Percentiles rank a stretch among this genome's conserved stretches.
phyloP scores from a whole-genome alignment of 768 basidiomycete species.

The Panellus pusillus region DNA sequence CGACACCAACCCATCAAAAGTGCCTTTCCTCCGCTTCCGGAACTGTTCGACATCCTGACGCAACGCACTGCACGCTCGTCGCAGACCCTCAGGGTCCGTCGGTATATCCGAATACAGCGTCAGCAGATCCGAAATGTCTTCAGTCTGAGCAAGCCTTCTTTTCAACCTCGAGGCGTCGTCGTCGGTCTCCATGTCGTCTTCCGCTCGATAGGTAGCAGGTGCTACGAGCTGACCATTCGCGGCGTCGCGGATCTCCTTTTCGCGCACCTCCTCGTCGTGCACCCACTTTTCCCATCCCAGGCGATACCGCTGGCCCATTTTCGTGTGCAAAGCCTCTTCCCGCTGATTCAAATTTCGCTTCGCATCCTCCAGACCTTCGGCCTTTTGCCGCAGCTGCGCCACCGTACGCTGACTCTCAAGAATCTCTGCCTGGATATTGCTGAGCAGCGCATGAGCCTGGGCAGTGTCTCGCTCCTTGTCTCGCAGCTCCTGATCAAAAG shows the following conservation, averaged over 20 bases:
- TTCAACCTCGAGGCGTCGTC: conserved; percentile 56
- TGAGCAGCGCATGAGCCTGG: conserved; percentile 84
- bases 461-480: conserved; percentile 90
- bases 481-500: conserved; percentile 89
- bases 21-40: conserved; percentile 64
- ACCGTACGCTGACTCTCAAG: conserved; percentile 80
- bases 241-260: conserved; percentile 63
- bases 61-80: conserved; percentile 56
- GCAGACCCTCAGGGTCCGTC: conserved; percentile 53
- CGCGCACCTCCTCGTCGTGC: conserved; percentile 78
- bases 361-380: conserved; percentile 63
- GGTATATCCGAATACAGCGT: conserved; percentile 59
- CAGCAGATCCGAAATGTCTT: conserved; percentile 66
- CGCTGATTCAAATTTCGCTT: conserved; percentile 59
- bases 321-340: conserved; percentile 63
- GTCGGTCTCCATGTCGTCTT: conserved; percentile 46
- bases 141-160: conserved; percentile 48
- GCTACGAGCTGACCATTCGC: conserved; percentile 56
- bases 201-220: conserved; percentile 46
- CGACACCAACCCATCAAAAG: conserved; percentile 74
- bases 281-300: conserved; percentile 94
- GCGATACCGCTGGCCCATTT: conserved; percentile 82
- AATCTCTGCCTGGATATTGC: conserved; percentile 88
- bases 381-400: conserved; percentile 63
- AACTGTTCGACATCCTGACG: conserved; percentile 66